phyloP scores from a whole-genome alignment of 345 rosid genomes.

The Excoecaria cochinchinensis region DNA sequence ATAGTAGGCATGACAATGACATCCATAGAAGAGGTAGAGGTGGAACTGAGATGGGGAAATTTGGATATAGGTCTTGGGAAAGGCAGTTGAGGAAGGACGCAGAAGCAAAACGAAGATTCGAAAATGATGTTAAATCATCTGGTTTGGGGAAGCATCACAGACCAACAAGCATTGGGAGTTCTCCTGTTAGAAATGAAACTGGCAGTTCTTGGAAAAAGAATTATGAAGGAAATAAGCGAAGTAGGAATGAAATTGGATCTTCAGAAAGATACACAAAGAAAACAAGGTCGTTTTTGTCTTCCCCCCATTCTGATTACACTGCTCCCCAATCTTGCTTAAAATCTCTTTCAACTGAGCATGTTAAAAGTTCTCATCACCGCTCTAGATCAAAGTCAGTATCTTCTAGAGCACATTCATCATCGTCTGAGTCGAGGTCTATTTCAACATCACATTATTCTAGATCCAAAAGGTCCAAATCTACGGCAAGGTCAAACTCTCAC shows the following conservation, averaged over 20 bases:
- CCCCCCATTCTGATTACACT: constrained; percentile 19
- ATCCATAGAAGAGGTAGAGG: constrained; percentile 22
- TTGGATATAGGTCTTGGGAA: constrained; percentile 27
- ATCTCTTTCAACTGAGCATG: constrained; percentile 27
- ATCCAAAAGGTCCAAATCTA: constrained; percentile 21
- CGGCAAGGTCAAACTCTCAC: constrained; percentile 27
- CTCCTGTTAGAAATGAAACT: constrained; percentile 21
- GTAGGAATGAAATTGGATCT: constrained; percentile 26
- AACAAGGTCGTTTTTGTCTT: constrained; percentile 32
- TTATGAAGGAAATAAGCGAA: constrained; percentile 26
- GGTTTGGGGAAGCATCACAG: constrained; percentile 20
- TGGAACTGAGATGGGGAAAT: constrained; percentile 22
- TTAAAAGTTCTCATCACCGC: constrained; percentile 11
- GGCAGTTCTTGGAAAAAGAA: constrained; percentile 18
- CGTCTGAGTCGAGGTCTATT: constrained; percentile 31
- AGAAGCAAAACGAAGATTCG: not conserved
- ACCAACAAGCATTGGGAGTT: constrained; percentile 18
- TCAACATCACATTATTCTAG: constrained; percentile 22
- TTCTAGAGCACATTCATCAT: constrained; percentile 19
- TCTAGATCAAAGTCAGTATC: constrained; percentile 33
- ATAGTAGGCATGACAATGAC: constrained; percentile 12
- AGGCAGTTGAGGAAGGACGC: constrained; percentile 22
- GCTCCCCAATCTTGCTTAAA: constrained; percentile 25
- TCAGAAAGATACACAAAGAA: constrained; percentile 25
- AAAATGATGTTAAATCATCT: constrained; percentile 24